Conservation (phyloP, 2,329 filamentous ascomycete species). For the Xenoacremonium recifei region DNA sequence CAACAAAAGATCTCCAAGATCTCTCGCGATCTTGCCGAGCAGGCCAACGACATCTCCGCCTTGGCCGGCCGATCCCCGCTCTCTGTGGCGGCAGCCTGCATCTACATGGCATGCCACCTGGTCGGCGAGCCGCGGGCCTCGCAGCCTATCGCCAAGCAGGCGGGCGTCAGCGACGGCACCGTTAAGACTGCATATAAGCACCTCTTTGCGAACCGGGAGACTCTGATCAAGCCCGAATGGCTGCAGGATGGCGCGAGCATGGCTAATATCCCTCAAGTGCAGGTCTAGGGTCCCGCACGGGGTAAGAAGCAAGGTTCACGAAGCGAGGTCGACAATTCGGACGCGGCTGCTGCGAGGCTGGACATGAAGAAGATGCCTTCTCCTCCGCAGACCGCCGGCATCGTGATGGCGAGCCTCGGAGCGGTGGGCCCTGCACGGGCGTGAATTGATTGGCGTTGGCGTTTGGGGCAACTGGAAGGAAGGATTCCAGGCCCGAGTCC, state of each 20-base stretch:
- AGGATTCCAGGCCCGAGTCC: no score
- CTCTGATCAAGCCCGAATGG: constrained; percentile 74
- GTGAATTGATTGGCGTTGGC: constrained; percentile 9
- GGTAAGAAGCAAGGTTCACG: not conserved
- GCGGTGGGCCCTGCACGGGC: constrained; percentile 1
- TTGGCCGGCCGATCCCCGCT: constrained; percentile 91
- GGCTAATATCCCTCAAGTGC: constrained; percentile 61
- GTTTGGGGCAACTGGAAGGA: constrained; percentile 1
- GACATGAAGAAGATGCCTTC: constrained; percentile 5
- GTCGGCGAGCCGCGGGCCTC: constrained; percentile 75
- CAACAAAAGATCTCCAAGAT: constrained; percentile 75
- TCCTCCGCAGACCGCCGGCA: not conserved
- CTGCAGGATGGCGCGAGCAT: constrained; percentile 70
- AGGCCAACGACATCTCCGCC: constrained; percentile 73
- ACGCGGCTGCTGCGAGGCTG: constrained; percentile 2
- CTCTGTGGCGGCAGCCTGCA: constrained; percentile 90
- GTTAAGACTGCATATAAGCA: constrained; percentile 95
- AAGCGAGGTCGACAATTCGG: constrained; percentile 1
- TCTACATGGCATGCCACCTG: constrained; percentile 91
- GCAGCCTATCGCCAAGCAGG: constrained; percentile 83
- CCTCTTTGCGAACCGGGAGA: constrained; percentile 71
- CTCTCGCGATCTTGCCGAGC: constrained; percentile 73
- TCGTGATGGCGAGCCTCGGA: constrained; percentile 1
- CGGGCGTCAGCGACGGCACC: constrained; percentile 92
- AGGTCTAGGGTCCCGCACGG: constrained; percentile 22